Base-by-base conservation (phyloP, 495 filamentous ascomycete species). In the Arthonia radiata region DNA sequence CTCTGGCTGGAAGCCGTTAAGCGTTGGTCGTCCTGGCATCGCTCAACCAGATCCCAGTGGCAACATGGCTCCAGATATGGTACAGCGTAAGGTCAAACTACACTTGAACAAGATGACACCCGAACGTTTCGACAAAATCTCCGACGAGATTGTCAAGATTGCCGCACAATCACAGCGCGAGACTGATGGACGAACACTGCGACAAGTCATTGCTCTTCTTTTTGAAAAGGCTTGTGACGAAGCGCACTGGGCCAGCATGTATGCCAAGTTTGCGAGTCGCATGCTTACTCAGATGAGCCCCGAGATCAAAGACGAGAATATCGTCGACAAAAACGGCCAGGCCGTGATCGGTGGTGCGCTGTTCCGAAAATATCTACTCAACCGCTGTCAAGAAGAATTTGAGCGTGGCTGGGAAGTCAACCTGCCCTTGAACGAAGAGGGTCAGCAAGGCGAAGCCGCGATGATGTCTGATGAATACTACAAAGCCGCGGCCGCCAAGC, bases 171-270 rank as follows among this genome's bases (percentile, higher is more conserved):
- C 86, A 17, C 91, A 89, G 60, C 71, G 83, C 41, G 86, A 99
- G 56, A 61, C 62, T 4, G 89, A 99, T 43, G 86, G 86, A 19
- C 72, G 86, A 11, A 94, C 89, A 2, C 59, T 99, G 27, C 73
- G 86, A 38, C 86, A 99, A 47, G 81, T 94, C 43, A 99, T 99
- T 40, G 81, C 92, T 44, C 73, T 99, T 29, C 91, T 81, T 3
- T 99, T 99, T 41, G 86, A 94, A 56, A 99, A 99, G 56, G 86
- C 86, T 37, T 91, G 80, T 15, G 86, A 99, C 47, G 86, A 99
- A 48, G 79, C 82, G 35, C 83, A 93, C 50, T 99, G 89, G 89
- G 82, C 86, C 17, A 76, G 76, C 11, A 97, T 94, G 80, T 94
- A 94, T 43, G 89, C 86, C 41, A 89, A 80, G 50, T 99, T 99